Conservation (phyloP, 169 alveolate genomes). For the Blepharisma undulans region DNA sequence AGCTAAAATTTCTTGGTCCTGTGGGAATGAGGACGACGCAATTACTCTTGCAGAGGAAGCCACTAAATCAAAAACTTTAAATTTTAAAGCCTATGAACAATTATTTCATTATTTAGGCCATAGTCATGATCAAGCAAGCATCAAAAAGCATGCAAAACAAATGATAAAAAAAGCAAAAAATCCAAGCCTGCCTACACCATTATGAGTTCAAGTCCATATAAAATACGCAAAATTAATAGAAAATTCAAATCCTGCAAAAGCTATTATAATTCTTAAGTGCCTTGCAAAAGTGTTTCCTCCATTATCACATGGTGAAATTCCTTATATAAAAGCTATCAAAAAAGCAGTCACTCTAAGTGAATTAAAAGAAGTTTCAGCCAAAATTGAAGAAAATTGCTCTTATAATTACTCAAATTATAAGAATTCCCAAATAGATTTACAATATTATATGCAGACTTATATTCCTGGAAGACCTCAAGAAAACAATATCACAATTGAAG, state of each 20-base stretch:
- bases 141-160: background rate
- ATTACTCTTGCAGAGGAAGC: background rate
- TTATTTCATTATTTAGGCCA: background rate
- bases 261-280: background rate
- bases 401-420: background rate
- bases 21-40: background rate
- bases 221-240: background rate
- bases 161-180: background rate
- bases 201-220: conserved; percentile 1
- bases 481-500: too few species aligned
- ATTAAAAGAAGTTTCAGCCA: background rate
- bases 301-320: background rate
- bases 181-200: background rate
- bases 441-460: too few species aligned
- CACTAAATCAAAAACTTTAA: background rate
- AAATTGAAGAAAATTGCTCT: background rate
- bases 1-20: background rate
- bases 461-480: background rate
- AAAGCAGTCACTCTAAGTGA: background rate
- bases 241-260: background rate
- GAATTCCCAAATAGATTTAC: background rate
- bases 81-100: background rate
- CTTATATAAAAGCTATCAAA: background rate
- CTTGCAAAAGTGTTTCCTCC: background rate
- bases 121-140: background rate